phyloP scores from a whole-genome alignment of 1,284 basidiomycete genomes.

The Mycena citricolor region DNA sequence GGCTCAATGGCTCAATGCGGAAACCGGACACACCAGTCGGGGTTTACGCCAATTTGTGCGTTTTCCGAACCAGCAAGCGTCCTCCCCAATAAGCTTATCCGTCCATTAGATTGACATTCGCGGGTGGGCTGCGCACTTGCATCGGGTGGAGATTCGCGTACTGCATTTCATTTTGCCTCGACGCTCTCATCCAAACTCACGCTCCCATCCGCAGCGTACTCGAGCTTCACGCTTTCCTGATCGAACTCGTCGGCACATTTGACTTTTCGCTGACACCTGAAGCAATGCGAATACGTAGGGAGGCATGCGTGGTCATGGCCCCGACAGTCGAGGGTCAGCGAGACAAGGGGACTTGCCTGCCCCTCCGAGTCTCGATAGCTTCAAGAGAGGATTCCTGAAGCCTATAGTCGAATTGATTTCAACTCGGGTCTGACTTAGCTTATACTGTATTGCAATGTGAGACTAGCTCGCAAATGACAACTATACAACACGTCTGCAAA shows the following conservation, averaged over 20 bases:
- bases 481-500: too few relatives aligned
- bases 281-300: conserved; percentile 38
- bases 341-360: conserved; percentile 47
- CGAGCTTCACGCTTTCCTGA: conserved; percentile 51
- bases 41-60: conserved; percentile 53
- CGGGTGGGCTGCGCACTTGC: conserved; percentile 42
- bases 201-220: conserved; percentile 33
- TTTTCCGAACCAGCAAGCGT: conserved; percentile 10
- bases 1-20: conserved; percentile 37
- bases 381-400: too few relatives aligned
- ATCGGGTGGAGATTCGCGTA: conserved; percentile 55
- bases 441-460: too few relatives aligned
- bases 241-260: conserved; percentile 48
- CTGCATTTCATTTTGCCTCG: conserved; percentile 12
- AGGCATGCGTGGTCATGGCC: conserved; percentile 43
- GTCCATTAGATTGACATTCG: conserved; percentile 43
- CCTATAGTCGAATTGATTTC: too few relatives aligned
- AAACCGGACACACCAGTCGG: conserved; percentile 42
- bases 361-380: conserved; percentile 44
- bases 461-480: too few relatives aligned
- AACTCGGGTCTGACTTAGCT: conserved; percentile 1
- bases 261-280: conserved; percentile 44
- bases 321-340: conserved; percentile 48
- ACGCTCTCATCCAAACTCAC: neutral
- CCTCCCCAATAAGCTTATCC: neutral